Base-by-base conservation (phyloP, 768 basidiomycete genomes). In the Dioszegia crocea region DNA sequence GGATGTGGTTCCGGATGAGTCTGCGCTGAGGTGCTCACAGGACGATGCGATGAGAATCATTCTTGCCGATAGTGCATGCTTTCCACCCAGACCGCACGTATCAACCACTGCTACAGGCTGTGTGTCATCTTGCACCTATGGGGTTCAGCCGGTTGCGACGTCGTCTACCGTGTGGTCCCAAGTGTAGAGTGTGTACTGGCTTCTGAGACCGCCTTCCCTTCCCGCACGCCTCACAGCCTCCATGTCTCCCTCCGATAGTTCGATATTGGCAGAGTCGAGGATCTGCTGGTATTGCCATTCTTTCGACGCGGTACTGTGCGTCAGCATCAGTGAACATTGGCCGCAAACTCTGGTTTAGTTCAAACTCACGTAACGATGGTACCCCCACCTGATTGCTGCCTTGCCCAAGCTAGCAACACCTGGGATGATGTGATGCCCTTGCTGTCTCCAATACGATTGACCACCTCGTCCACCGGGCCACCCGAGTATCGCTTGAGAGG, bases 341-440 rank as follows among this genome's bases (percentile, higher is more conserved):
- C 33, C 33, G n/a, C 19, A 38, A 19, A 29, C 38, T 21, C 51
- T 21, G 30, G 12, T 30, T 26, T 23, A 29, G 21, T 19, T 19
- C 2, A 4, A n/a, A 43, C 52, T 41, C n/a, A 54, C 52, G 43
- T 54, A 3, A 54, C 27, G 52, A 54, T 23, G 5, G 40, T 23
- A 21, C 50, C 50, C 2, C 36, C 52, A 11, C 43, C 29, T 3
- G 26, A 27, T 11, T 17, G 16, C 24, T 63, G 46, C 12, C 38
- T 26, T 9, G 68, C 60, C 66, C 68, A 72, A 33, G 63, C 61
- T 23, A 75, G 44, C 47, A 72, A 48, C 1, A 75, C 65, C 52
- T 75, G 70, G 21, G 68, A 64, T 1, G 55, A 43, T 12, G 63
- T 70, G 19, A 57, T 38, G 16, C 60, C 60, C 16, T 43, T 60